Evolutionary conservation across 495 filamentous ascomycete species (phyloP).

Genomic region (Aspergillus sclerotiicarbonarius): DNA sequence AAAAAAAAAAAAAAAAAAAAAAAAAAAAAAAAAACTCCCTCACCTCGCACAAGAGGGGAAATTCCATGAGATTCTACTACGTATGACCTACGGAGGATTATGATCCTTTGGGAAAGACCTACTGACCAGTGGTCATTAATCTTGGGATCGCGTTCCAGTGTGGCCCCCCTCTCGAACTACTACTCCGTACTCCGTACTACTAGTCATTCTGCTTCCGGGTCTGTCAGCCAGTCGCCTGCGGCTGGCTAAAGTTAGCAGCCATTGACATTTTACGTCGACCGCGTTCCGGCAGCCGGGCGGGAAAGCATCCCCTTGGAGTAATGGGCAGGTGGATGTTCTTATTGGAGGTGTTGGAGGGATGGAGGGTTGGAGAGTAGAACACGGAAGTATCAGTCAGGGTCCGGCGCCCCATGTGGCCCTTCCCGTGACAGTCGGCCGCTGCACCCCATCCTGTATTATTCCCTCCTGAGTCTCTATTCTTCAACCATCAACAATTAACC

Average conservation of each 20-base stretch:
- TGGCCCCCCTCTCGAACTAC: too few species aligned
- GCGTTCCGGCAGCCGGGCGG: constrained; percentile 4
- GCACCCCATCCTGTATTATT: constrained; percentile 3
- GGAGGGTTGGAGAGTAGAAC: too few species aligned
- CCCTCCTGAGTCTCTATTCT: background rate
- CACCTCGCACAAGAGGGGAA: too few species aligned
- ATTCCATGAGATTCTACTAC: too few species aligned
- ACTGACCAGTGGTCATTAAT: too few species aligned
- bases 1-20: too few species aligned
- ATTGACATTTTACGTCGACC: constrained; percentile 5
- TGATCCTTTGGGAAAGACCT: too few species aligned
- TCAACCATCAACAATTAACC: background rate
- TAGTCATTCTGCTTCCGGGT: background rate
- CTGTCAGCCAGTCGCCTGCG: background rate
- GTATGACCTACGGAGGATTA: too few species aligned
- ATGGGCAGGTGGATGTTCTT: background rate
- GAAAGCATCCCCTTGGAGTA: constrained; percentile 13
- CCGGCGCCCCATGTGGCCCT: constrained; percentile 9
- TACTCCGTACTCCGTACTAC: too few species aligned
- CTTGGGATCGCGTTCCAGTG: too few species aligned
- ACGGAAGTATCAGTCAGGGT: constrained; percentile 3
- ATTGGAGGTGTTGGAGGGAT: background rate
- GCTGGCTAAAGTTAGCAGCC: constrained; percentile 29
- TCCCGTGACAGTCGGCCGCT: constrained; percentile 15
- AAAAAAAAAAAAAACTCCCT: too few species aligned